Evolutionary conservation across 371 early-diverging fungal genomes (phyloP), one percentile per base, ranked within the genome.

Genomic region (Blastocladiella emersonii): DNA sequence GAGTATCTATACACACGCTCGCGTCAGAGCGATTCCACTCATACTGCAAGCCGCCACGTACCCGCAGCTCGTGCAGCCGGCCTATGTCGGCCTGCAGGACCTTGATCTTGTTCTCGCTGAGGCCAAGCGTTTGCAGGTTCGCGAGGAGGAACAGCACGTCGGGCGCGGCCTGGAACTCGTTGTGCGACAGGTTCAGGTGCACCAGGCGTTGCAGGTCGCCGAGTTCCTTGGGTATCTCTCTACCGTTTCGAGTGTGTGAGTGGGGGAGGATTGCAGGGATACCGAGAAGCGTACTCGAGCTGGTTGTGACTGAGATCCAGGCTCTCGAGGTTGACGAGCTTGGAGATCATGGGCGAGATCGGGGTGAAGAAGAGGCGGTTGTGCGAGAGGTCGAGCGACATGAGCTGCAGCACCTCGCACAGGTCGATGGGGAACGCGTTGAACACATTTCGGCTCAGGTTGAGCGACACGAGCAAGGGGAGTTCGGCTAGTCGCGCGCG

Each of bases 321-420:
- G 0, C 5, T 13, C 23, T 51, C n/a, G 21, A 78, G 61, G 56
- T 74, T 72, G 17, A 23, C 25, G 19, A 78, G 68, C 37, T 66
- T 59, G 5, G 68, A 70, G 41, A 76, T 76, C 25, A 61, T 64
- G 10, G 72, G 68, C 23, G 74, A 49, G 49, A 78, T 68, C 4
- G 72, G 72, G 1, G 72, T 63, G 45, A 65, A 71, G 60, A 78
- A 78, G 7, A 78, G 69, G 25, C 75, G 61, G 56, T 78, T 78
- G 43, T 69, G 64, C 17, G 65, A 70, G 62, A 62, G 0, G 15
- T 59, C 35, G 1, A 59, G 43, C 34, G 37, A n/a, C 1, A 15
- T 12, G 27, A 59, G 43, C 35, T 8, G 12, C 25, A 13, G 8
- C 25, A 59, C 35, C 15, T 12, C 10, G 17, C 37, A 34, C n/a